phyloP scores from a whole-genome alignment of 164 flowering plant genomes.

The Chloranthus sessilifolius region DNA sequence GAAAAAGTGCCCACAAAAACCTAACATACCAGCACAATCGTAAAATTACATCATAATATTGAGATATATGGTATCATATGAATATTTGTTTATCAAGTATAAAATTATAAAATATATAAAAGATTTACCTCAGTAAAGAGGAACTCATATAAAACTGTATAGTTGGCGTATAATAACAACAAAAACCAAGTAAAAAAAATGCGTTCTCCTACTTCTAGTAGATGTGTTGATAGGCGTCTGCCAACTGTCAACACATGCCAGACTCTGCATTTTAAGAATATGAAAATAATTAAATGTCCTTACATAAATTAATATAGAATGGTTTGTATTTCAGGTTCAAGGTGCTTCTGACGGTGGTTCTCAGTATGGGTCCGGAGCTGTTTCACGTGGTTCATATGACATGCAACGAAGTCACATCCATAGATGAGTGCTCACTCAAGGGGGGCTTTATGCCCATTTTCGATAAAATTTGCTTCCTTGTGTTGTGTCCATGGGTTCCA shows the following conservation, averaged over 20 bases:
- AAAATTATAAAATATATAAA: too few species aligned
- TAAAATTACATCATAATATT: too few species aligned
- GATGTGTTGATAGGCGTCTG: background rate
- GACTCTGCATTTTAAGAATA: background rate
- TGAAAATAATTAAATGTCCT: too few species aligned
- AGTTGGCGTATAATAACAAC: too few species aligned
- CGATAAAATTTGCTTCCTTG: background rate
- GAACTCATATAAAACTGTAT: too few species aligned
- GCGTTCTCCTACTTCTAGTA: too few species aligned
- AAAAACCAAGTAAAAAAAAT: too few species aligned
- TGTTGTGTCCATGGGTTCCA: background rate
- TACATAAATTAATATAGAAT: background rate
- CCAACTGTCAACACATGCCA: background rate
- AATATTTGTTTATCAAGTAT: too few species aligned
- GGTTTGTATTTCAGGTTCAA: conserved; percentile 21
- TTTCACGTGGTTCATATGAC: conserved; percentile 16
- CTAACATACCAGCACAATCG: too few species aligned
- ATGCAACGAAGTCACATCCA: conserved; percentile 18
- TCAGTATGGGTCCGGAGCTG: conserved; percentile 19
- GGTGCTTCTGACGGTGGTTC: conserved; percentile 16
- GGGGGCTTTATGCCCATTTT: background rate
- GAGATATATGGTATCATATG: too few species aligned
- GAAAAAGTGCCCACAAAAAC: too few species aligned
- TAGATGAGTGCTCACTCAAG: conserved; percentile 7
- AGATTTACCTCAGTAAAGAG: too few species aligned